Base-by-base conservation (phyloP, 2,329 filamentous ascomycete genomes). In the Penicillium paneum region DNA sequence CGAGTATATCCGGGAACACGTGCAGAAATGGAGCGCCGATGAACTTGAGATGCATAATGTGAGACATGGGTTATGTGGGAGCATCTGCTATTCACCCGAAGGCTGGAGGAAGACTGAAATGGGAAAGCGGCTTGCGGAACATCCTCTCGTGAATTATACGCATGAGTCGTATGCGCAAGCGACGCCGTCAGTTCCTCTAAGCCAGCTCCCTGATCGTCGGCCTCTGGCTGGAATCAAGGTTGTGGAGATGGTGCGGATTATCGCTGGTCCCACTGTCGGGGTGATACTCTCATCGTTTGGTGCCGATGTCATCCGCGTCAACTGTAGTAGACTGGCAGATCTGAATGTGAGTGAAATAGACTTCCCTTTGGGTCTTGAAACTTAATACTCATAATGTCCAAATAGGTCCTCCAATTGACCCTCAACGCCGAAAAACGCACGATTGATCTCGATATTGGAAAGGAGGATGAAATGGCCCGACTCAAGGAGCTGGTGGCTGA, bases 201-300 rank as follows among this genome's bases (percentile, higher is more conserved):
- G 34, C 3, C 55, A 60, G 42, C 11, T 38, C 2, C 12, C 46
- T 29, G 50, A 58, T 45, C 36, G 48, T 17, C 48, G 66, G 28
- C 62, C 66, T n/a, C 21, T 82, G 3, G 71, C 76, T 0, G 80
- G 78, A 0, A 65, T 80, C 57, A 78, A 76, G 52, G 75, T 84
- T 1, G 66, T 83, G 8, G 81, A 83, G 44, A 62, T 67, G 61
- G 66, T 68, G 12, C 59, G 62, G 5, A 63, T 64, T 6, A 64
- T 64, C 26, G 78, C 78, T 10, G 77, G 74, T 2, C 77, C 77
- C 3, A 69, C 74, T 1, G 68, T 76, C 10, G 75, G 75, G 15
- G 68, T 67, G 52, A 72, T 73, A 17, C 65, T 80, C 2, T 74
- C 76, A 19, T 73, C 74, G 2, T 71, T 77, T 43, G 78, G 78